Conservation (phyloP, 2,329 filamentous ascomycete species). For the Pezicula radicicola region DNA sequence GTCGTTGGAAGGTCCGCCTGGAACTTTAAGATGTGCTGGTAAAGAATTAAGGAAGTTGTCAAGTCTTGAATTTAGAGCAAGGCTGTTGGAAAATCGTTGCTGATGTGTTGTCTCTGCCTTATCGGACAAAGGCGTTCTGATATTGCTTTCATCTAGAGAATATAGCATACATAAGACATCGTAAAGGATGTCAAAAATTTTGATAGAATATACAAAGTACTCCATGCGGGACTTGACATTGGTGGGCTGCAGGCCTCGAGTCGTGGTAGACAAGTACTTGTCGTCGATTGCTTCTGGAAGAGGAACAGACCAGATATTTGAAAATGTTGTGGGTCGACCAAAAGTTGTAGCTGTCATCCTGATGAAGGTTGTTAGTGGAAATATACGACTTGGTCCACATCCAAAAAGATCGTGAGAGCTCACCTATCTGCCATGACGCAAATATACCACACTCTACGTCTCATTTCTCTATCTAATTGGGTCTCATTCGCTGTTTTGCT, state of each 20-base stretch:
- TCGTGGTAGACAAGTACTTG: constrained; percentile 18
- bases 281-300: constrained; percentile 27
- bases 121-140: neutral
- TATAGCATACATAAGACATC: constrained; percentile 12
- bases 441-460: constrained; percentile 26
- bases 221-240: constrained; percentile 18
- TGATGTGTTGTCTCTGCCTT: neutral
- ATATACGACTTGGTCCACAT: neutral
- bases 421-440: constrained; percentile 28
- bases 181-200: constrained; percentile 16
- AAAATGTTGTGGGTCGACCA: constrained; percentile 21
- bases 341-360: constrained; percentile 25
- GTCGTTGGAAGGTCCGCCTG: too few species aligned
- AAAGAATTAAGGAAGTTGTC: constrained; percentile 10
- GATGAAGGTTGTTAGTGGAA: neutral
- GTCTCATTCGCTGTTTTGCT: neutral
- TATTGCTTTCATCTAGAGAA: neutral
- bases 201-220: constrained; percentile 14
- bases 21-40: constrained; percentile 7
- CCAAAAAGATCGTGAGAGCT: neutral
- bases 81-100: constrained; percentile 3
- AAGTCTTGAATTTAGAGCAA: constrained; percentile 12
- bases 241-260: constrained; percentile 20
- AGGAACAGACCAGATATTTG: constrained; percentile 3
- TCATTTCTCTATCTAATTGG: constrained; percentile 27